These are phyloP conservation scores for Hirschfeldia incana DNA, from an alignment of 345 rosid species.

Conservation along the genomic window DNA sequence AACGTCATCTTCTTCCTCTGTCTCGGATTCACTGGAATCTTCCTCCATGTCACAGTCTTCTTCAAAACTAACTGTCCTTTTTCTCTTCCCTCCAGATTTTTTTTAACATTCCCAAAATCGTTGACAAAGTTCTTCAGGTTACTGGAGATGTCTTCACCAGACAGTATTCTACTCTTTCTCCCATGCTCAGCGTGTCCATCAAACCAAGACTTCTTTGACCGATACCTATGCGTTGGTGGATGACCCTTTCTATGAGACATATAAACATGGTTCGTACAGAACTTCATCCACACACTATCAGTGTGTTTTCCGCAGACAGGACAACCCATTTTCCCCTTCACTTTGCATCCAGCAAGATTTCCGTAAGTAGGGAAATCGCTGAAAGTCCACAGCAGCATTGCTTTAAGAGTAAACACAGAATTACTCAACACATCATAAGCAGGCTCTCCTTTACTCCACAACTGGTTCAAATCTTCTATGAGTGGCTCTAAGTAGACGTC, in stretches of 20 bases:
- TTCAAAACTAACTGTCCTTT: background rate
- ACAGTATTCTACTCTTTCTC: background rate
- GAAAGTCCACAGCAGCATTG: too few species aligned
- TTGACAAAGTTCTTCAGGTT: too few species aligned
- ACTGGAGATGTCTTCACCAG: background rate
- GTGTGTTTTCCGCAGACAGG: too few species aligned
- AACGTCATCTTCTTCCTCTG: background rate
- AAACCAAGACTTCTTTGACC: background rate
- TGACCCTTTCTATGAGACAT: background rate
- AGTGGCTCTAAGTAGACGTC: background rate
- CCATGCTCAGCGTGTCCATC: background rate
- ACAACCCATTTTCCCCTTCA: too few species aligned
- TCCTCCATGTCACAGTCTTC: background rate
- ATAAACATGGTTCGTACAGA: background rate
- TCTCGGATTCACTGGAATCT: background rate
- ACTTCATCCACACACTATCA: background rate
- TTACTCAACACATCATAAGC: background rate
- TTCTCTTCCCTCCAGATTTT: background rate
- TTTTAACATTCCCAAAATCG: background rate
- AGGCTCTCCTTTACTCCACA: background rate
- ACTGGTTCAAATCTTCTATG: background rate
- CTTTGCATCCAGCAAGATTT: too few species aligned
- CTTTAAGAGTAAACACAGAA: background rate
- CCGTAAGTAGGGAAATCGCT: too few species aligned
- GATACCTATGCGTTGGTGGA: background rate